Conservation (phyloP, 2,329 filamentous ascomycete species). For the Xylaria sp. region DNA sequence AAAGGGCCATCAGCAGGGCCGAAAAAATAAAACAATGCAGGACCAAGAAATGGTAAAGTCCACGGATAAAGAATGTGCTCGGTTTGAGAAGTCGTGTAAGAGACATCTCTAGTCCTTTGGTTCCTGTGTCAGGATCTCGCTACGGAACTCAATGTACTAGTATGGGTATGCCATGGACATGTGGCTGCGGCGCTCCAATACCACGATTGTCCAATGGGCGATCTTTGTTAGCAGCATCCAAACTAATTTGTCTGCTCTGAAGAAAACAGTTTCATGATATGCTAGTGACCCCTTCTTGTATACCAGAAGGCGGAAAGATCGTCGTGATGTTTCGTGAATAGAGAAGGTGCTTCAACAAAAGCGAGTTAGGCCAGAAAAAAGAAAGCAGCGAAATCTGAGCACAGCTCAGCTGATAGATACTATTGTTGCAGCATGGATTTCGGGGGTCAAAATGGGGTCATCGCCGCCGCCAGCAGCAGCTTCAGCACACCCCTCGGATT, state of each 20-base stretch:
- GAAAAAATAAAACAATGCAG: background rate
- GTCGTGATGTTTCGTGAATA: background rate
- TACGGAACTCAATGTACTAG: background rate
- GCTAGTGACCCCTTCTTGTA: background rate
- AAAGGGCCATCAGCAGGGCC: constrained; percentile 1
- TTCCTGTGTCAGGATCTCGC: constrained; percentile 5
- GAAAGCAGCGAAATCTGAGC: constrained; percentile 3
- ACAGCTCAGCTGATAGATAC: constrained; percentile 14
- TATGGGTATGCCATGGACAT: background rate
- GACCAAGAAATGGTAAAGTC: background rate
- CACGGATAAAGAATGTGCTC: background rate
- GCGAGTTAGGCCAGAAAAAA: background rate
- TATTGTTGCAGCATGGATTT: constrained; percentile 17
- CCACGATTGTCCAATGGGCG: background rate
- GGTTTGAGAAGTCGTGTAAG: background rate
- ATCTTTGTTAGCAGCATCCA: background rate
- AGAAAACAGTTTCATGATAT: constrained; percentile 2
- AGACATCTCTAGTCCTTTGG: background rate
- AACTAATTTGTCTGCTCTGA: background rate
- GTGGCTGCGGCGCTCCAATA: constrained; percentile 1
- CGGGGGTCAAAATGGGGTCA: constrained; percentile 26
- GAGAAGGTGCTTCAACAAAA: constrained; percentile 1
- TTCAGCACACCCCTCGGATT: constrained; percentile 20
- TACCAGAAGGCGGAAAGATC: background rate
- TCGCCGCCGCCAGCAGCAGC: constrained; percentile 11